Evolutionary conservation across 2,329 filamentous ascomycete genomes (phyloP), one percentile per base, ranked within the genome.

Genomic region (Colletotrichum lentis): DNA sequence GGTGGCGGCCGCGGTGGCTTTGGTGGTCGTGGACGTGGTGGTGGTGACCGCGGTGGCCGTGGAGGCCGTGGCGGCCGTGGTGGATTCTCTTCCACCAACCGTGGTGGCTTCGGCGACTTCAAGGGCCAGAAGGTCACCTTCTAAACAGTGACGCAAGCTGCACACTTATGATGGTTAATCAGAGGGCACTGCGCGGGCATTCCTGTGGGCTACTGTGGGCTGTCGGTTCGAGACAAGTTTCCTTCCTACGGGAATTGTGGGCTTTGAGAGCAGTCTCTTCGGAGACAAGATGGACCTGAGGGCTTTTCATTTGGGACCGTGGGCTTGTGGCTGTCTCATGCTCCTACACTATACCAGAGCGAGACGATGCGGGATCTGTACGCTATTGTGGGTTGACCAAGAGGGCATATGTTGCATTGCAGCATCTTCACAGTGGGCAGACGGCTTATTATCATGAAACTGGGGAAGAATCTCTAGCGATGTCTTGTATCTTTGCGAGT

Each of bases 111-210:
- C 64, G 80, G 83, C 53, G 80, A 81, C 69, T 82, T 80, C 75
- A 83, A 86, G 80, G 93, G 93, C 80, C 91, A 88, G 84, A 96
- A 94, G 89, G 89, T 88, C 77, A 91, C 88, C 72, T 93, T 93
- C 78, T 83, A 82, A 82, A 37, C 20, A 27, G 62, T 41, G 64
- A 70, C 60, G 47, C 43, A 56, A 63, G 59, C 76, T 75, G 78
- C 83, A 80, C 76, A 77, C 44, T 59, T 47, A 39, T 52, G 37
- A 65, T 77, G 76, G 77, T 74, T 71, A 72, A 73, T 74, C 76
- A 75, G 81, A 83, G 82, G 82, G 81, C 78, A 80, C 77, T 79
- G 76, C 76, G 77, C 76, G 77, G 77, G 80, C 75, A 79, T 79
- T 79, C 77, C 76, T 79, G 81, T 82, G 80, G 81, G 81, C 80